A percentile compares a stretch with the other conserved stretches of the same genome.
Conservation (phyloP, 1,284 basidiomycete genomes). For the Rhodotorula mucilaginosa region DNA sequence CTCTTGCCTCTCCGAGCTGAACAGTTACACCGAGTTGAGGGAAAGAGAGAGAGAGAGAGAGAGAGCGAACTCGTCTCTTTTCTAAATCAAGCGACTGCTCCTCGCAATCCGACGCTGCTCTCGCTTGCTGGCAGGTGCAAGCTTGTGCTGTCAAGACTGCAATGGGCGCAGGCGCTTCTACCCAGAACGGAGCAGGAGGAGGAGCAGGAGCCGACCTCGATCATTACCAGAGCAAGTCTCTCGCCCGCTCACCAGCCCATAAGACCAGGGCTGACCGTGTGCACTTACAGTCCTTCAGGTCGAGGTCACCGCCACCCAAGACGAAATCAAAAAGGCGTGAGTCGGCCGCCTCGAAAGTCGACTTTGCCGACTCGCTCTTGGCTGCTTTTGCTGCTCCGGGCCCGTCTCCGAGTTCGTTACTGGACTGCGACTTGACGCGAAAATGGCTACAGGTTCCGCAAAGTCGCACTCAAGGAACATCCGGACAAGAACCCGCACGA, state of each 20-base stretch:
- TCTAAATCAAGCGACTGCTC: background rate
- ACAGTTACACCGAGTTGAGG: no score
- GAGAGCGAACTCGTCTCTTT: background rate
- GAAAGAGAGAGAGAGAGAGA: no score
- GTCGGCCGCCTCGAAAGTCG: slow-evolving; percentile 2
- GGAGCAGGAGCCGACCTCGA: background rate
- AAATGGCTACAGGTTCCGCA: slow-evolving; percentile 27
- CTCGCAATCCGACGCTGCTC: background rate
- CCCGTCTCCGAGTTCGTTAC: background rate
- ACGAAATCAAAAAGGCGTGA: slow-evolving; percentile 46
- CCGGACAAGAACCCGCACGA: slow-evolving; percentile 53
- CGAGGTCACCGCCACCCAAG: slow-evolving; percentile 32
- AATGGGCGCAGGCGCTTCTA: slow-evolving; percentile 14
- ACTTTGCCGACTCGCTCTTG: background rate
- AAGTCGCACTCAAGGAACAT: slow-evolving; percentile 49
- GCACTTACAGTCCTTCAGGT: slow-evolving; percentile 41
- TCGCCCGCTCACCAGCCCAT: background rate
- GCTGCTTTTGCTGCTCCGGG: no score
- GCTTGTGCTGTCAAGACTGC: accelerated
- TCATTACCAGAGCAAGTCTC: slow-evolving; percentile 8
- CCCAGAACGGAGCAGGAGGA: background rate
- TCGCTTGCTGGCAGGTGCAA: background rate
- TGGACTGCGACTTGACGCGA: background rate
- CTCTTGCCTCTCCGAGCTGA: no score
- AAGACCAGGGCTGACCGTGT: background rate